These are phyloP conservation scores for Russula abietina DNA, from an alignment of 768 basidiomycete genomes.

Conservation along the genomic window DNA sequence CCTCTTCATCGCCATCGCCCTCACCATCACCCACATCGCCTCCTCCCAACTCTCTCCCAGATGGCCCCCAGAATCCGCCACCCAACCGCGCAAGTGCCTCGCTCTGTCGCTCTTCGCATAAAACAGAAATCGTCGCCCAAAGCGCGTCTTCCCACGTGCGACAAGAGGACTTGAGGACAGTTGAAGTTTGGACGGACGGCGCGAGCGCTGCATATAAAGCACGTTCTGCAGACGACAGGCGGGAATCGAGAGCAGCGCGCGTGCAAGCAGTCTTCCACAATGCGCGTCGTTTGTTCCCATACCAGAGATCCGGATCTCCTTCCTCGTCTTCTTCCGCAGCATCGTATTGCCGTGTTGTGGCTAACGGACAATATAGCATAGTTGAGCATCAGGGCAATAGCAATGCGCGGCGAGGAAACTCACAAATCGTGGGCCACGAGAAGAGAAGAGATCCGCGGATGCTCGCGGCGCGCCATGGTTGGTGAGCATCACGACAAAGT, in stretches of 20 bases:
- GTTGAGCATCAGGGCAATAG: neutral
- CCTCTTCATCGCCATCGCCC: slow-evolving; percentile 34
- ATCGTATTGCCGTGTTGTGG: slow-evolving; percentile 45
- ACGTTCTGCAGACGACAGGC: slow-evolving; percentile 58
- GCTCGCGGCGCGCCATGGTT: slow-evolving; percentile 89
- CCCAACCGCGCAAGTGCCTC: slow-evolving; percentile 56
- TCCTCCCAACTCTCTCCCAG: slow-evolving; percentile 38
- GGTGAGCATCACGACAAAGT: slow-evolving; percentile 72
- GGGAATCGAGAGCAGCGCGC: slow-evolving; percentile 69
- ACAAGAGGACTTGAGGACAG: slow-evolving; percentile 65
- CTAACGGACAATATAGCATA: slow-evolving; percentile 22
- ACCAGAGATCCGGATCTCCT: slow-evolving; percentile 44
- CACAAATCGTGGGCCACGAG: slow-evolving; percentile 67
- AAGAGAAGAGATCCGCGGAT: slow-evolving; percentile 79
- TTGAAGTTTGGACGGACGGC: slow-evolving; percentile 61
- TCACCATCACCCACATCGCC: slow-evolving; percentile 27
- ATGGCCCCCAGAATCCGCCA: slow-evolving; percentile 78
- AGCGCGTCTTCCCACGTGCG: slow-evolving; percentile 92
- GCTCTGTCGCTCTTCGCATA: slow-evolving; percentile 77
- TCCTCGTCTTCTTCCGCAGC: slow-evolving; percentile 43
- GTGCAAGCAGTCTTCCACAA: slow-evolving; percentile 88
- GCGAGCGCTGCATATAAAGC: slow-evolving; percentile 81
- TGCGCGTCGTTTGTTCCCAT: slow-evolving; percentile 69
- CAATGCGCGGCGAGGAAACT: slow-evolving; percentile 26
- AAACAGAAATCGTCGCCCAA: slow-evolving; percentile 81